Conservation (phyloP, 768 basidiomycete genomes). For the Russula foetens region DNA sequence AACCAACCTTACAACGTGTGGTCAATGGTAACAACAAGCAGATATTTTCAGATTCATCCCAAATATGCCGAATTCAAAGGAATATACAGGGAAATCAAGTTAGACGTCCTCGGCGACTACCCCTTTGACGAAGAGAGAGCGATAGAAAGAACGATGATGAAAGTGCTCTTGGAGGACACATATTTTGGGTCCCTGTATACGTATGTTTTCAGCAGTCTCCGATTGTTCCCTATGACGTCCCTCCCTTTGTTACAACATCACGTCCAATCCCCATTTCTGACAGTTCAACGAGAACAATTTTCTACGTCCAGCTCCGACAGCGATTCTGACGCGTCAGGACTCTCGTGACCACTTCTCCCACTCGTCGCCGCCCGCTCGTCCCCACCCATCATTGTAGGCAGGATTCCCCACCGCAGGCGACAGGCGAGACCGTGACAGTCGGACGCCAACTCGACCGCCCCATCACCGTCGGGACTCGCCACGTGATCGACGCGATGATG, state of each 20-base stretch:
- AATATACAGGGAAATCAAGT: conserved; percentile 85
- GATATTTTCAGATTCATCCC: conserved; percentile 95
- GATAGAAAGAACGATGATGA: conserved; percentile 49
- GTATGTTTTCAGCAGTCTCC: conserved; percentile 44
- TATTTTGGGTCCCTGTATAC: conserved; percentile 2
- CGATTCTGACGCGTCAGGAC: too few relatives aligned
- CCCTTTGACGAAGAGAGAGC: conserved; percentile 58
- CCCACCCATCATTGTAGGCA: too few relatives aligned
- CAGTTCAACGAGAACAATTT: conserved; percentile 29
- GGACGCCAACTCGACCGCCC: too few relatives aligned
- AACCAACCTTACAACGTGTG: too few relatives aligned
- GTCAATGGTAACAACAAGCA: too few relatives aligned
- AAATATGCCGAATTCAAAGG: conserved; percentile 87
- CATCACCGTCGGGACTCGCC: too few relatives aligned
- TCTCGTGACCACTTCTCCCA: too few relatives aligned
- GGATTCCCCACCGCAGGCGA: too few relatives aligned
- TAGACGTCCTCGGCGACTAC: conserved; percentile 88
- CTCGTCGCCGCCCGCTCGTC: too few relatives aligned
- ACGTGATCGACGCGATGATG: too few relatives aligned
- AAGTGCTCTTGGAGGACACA: conserved; percentile 28
- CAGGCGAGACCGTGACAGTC: too few relatives aligned
- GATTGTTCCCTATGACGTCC: conserved; percentile 71
- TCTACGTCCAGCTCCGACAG: too few relatives aligned
- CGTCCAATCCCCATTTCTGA: conserved; percentile 44
- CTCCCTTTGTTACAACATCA: conserved; percentile 82